Percentiles rank a stretch among this genome's conserved stretches.
These are phyloP conservation scores for Primulina eburnea DNA, from an alignment of 257 asterid genomes.

Conservation along the genomic window DNA sequence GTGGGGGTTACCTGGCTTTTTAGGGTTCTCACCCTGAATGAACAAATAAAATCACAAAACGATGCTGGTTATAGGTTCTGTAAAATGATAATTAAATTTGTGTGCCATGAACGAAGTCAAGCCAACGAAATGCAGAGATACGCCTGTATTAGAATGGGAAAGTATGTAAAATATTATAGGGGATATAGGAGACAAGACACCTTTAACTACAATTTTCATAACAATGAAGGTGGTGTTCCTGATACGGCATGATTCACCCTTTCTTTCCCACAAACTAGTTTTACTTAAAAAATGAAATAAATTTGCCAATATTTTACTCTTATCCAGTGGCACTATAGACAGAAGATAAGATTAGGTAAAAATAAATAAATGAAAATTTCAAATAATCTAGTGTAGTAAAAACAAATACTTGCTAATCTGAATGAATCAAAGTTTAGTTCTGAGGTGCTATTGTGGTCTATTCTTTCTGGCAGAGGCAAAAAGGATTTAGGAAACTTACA, in stretches of 20 bases:
- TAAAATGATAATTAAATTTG: neutral
- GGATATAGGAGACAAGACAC: neutral
- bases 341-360: too few relatives aligned
- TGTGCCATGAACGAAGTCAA: neutral
- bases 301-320: neutral
- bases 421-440: neutral
- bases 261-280: neutral
- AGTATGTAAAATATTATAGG: neutral
- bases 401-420: constrained; percentile 6
- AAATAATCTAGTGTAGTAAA: neutral
- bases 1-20: constrained; percentile 85
- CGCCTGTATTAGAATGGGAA: neutral
- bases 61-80: neutral
- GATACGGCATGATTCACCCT: neutral
- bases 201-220: constrained; percentile 2
- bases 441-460: neutral
- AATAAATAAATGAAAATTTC: constrained; percentile 4
- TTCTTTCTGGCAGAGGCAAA: neutral
- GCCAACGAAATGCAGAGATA: constrained; percentile 3
- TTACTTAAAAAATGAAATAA: neutral
- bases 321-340: neutral
- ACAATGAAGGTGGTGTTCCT: neutral
- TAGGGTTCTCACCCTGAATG: constrained; percentile 86
- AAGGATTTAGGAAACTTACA: constrained; percentile 42
- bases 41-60: constrained; percentile 5